A percentile compares a stretch with the other conserved stretches of the same genome.
phyloP scores from a whole-genome alignment of 1,139 yeast species.

The Hyphopichia khmerensis region DNA sequence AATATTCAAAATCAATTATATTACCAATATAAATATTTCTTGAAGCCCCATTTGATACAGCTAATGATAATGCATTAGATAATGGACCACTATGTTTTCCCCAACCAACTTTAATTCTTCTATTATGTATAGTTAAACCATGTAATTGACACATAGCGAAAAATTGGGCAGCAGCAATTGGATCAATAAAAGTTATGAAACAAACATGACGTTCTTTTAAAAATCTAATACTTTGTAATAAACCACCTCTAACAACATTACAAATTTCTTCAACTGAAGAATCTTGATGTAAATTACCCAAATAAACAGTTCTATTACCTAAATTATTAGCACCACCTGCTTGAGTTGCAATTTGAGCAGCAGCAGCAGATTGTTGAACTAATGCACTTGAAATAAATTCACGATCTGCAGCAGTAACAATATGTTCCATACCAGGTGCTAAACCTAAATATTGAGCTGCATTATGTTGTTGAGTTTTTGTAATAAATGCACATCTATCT shows the following conservation, averaged over 20 bases:
- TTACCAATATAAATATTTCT: constrained; percentile 89
- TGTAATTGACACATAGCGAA: constrained; percentile 85
- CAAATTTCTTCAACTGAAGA: constrained; percentile 90
- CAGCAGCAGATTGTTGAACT: constrained; percentile 68
- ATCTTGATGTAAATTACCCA: constrained; percentile 84
- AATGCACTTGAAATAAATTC: constrained; percentile 59
- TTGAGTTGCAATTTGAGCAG: constrained; percentile 70
- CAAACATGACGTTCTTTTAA: constrained; percentile 84
- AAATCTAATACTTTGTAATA: constrained; percentile 70
- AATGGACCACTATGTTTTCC: constrained; percentile 93
- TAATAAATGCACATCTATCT: constrained; percentile 71
- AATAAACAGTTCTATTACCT: constrained; percentile 88
- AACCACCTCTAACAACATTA: constrained; percentile 91
- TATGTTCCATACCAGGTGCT: constrained; percentile 86
- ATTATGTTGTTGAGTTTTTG: constrained; percentile 94
- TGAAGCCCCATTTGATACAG: constrained; percentile 92
- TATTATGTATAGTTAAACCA: constrained; percentile 76
- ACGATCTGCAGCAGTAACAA: constrained; percentile 77
- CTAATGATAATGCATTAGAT: constrained; percentile 74
- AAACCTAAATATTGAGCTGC: constrained; percentile 94
- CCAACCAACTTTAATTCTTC: constrained; percentile 90
- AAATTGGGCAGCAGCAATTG: constrained; percentile 91
- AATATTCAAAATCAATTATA: constrained; percentile 46
- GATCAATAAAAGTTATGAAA: constrained; percentile 87
- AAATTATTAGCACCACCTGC: constrained; percentile 78